Evolutionary conservation across 208 protist species (phyloP).

Genomic region (Trichomonas tenax): DNA sequence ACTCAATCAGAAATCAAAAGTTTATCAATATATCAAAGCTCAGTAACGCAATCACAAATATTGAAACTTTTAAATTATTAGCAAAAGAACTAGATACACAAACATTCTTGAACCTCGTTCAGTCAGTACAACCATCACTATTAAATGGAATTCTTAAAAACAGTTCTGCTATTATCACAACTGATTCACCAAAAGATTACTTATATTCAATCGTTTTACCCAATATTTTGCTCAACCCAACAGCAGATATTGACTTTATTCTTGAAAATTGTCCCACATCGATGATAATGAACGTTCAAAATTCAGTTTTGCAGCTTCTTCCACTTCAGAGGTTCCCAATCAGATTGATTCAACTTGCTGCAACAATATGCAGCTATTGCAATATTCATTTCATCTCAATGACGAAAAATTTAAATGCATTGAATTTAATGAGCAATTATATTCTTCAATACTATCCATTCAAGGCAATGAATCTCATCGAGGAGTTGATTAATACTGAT

Average conservation of each 20-base stretch:
- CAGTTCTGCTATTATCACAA: background rate
- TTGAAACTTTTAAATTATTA: background rate
- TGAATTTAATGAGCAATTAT: background rate
- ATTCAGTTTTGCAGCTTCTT: background rate
- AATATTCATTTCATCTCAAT: background rate
- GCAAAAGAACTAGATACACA: background rate
- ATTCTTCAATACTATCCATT: background rate
- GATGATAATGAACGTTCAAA: background rate
- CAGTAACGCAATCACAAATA: background rate
- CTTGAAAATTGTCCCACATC: background rate
- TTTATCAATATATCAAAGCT: background rate
- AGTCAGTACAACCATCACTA: background rate
- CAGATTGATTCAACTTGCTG: background rate
- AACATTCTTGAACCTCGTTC: background rate
- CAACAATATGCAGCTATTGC: background rate
- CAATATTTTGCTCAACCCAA: background rate
- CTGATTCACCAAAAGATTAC: background rate
- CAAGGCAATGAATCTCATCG: background rate
- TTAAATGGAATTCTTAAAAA: background rate
- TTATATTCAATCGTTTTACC: background rate
- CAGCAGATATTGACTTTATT: background rate
- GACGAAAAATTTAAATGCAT: background rate
- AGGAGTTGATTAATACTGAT: background rate
- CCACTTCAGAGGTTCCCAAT: background rate
- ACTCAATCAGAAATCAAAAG: background rate